Evolutionary conservation across 352 stramenopile species (phyloP), one percentile per base, ranked within the genome.

Genomic region (Phytopythium ostracodes): DNA sequence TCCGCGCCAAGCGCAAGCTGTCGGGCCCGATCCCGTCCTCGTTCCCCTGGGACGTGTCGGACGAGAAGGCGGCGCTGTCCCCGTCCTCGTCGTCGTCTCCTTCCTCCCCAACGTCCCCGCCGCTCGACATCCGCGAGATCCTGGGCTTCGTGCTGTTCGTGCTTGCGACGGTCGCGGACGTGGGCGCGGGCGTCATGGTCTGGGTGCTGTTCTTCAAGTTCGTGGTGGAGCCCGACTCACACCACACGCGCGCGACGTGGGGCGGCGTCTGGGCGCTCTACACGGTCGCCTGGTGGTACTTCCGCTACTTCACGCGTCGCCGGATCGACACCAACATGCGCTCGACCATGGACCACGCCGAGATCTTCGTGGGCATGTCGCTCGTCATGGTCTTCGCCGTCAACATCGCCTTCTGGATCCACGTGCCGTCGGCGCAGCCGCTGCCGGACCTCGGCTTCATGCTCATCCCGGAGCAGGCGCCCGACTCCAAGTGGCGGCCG

Each of bases 371-470:
- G n/a, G 72, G 69, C 58, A 77, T 81, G 64, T 87, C 72, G 43
- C 71, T 88, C 54, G 73, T 72, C 35, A 91, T 87, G 75, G 67
- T 89, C 43, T 83, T 89, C 54, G 76, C 75, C 2, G 78, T 85
- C 49, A 92, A 92, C 67, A 75, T 91, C 43, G 76, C 81, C 38
- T 88, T 88, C 56, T 90, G 83, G 59, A 53, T 92, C 51, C 84
- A 92, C 64, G 75, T 83, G 31, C 84, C 84, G 10, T 70, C 77
- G 20, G 70, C 61, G 14, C 76, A 63, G 36, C 79, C 78, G 25
- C 77, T 92, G 20, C 80, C 76, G 43, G 84, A 92, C 58, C 50
- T 92, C 50, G 84, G 84, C 55, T 92, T 92, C 61, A 76, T 88
- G 68, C 61, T 92, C 31, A 82, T 91, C 46, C 84, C 84, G 2